Evolutionary conservation across 2,329 filamentous ascomycete species (phyloP).

Genomic region (Paraphoma sp.): DNA sequence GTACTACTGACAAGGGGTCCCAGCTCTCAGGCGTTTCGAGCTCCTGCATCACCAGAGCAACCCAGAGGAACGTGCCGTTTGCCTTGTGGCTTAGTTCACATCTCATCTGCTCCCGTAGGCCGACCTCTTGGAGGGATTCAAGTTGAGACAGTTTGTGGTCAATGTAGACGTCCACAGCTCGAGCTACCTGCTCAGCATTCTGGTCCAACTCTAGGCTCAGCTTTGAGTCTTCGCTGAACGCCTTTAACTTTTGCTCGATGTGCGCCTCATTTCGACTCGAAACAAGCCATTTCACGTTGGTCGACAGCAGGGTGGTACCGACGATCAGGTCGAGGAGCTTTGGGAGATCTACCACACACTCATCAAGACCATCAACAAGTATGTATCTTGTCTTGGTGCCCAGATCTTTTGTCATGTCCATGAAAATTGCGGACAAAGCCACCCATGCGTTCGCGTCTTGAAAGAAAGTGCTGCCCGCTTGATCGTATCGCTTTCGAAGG

Average conservation of each 20-base stretch:
- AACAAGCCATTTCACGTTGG: constrained; percentile 20
- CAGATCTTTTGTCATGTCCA: constrained; percentile 47
- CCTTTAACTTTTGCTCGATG: constrained; percentile 46
- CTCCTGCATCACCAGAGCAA: constrained; percentile 40
- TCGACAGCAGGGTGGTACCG: neutral
- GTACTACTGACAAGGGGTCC: constrained; percentile 8
- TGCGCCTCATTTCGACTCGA: constrained; percentile 20
- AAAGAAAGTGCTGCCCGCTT: constrained; percentile 10
- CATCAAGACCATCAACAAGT: constrained; percentile 15
- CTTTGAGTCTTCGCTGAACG: constrained; percentile 20
- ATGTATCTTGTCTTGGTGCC: constrained; percentile 7
- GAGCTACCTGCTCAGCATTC: constrained; percentile 42
- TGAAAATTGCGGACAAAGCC: constrained; percentile 40
- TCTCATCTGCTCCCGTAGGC: constrained; percentile 47
- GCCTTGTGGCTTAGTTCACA: constrained; percentile 37
- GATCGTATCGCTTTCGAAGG: constrained; percentile 33
- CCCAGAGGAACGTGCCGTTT: constrained; percentile 46
- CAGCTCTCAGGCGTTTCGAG: constrained; percentile 23
- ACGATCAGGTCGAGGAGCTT: constrained; percentile 10
- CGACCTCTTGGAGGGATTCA: constrained; percentile 17
- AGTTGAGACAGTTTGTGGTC: constrained; percentile 41
- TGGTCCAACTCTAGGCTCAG: constrained; percentile 40
- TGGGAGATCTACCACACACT: constrained; percentile 8
- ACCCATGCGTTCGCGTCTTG: constrained; percentile 41
- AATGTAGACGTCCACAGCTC: constrained; percentile 50